A percentile compares a stretch with the other conserved stretches of the same genome.
Conservation (phyloP, 495 filamentous ascomycete species). For the Penicillium longicatenatum region DNA sequence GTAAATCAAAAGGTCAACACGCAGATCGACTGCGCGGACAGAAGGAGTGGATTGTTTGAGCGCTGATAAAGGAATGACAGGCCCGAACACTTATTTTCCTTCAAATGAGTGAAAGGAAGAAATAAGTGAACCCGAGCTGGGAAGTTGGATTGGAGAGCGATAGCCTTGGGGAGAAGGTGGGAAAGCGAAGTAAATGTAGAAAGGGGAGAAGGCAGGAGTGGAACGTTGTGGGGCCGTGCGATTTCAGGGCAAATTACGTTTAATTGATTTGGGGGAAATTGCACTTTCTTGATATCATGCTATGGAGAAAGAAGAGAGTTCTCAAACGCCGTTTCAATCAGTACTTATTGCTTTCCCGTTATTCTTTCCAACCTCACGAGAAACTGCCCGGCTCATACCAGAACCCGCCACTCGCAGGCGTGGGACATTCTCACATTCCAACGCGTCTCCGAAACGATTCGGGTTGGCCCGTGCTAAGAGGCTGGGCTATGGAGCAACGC, state of each 20-base stretch:
- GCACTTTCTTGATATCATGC: background rate
- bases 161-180: conserved; percentile 21
- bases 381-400: conserved; percentile 19
- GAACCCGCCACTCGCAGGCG: conserved; percentile 26
- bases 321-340: background rate
- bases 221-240: conserved; percentile 25
- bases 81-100: conserved; percentile 36
- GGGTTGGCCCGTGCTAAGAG: conserved; percentile 17
- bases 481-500: conserved; percentile 18
- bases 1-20: conserved; percentile 19
- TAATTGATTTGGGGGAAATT: conserved; percentile 6
- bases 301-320: background rate
- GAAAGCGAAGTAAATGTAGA: conserved; percentile 32
- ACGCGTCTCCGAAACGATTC: conserved; percentile 13
- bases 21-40: conserved; percentile 45
- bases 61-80: conserved; percentile 44
- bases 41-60: conserved; percentile 22
- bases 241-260: conserved; percentile 14
- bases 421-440: conserved; percentile 36
- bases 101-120: conserved; percentile 38
- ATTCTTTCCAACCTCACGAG: conserved; percentile 27
- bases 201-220: conserved; percentile 18
- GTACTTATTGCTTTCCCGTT: conserved; percentile 23
- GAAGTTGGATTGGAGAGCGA: conserved; percentile 6
- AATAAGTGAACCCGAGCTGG: conserved; percentile 18